These are phyloP conservation scores for Lentinula raphanica DNA, from an alignment of 768 basidiomycete species.

Conservation along the genomic window DNA sequence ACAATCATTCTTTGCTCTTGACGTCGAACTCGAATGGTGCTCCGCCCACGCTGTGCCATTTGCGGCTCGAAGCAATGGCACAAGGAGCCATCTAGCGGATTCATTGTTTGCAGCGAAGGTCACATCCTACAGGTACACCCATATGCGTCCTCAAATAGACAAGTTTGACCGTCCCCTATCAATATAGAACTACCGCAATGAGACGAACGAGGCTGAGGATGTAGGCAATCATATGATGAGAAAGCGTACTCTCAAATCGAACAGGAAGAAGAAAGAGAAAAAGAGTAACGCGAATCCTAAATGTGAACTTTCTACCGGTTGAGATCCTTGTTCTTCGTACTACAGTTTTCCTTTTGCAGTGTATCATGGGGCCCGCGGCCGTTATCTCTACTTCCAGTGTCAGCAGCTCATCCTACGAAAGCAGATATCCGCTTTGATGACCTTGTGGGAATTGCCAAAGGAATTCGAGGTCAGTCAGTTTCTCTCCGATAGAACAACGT, in stretches of 20 bases:
- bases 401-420: constrained; percentile 76
- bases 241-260: constrained; percentile 62
- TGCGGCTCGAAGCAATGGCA: constrained; percentile 88
- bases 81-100: constrained; percentile 75
- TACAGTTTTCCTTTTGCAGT: constrained; percentile 38
- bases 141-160: neutral
- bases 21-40: constrained; percentile 43
- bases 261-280: constrained; percentile 45
- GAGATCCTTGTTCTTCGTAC: constrained; percentile 4
- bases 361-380: constrained; percentile 75
- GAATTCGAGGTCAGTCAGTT: constrained; percentile 66
- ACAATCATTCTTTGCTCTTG: too few relatives aligned
- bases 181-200: constrained; percentile 73
- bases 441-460: constrained; percentile 65
- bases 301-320: neutral
- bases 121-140: constrained; percentile 76
- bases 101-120: constrained; percentile 85
- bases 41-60: constrained; percentile 60
- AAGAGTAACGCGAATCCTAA: constrained; percentile 54
- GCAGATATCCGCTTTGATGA: constrained; percentile 59
- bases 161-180: neutral
- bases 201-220: constrained; percentile 67
- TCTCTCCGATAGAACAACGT: neutral
- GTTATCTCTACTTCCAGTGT: constrained; percentile 79
- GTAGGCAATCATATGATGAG: constrained; percentile 55